These are phyloP conservation scores for Ogataea angusta DNA, from an alignment of 805 yeast genomes.

Conservation along the genomic window DNA sequence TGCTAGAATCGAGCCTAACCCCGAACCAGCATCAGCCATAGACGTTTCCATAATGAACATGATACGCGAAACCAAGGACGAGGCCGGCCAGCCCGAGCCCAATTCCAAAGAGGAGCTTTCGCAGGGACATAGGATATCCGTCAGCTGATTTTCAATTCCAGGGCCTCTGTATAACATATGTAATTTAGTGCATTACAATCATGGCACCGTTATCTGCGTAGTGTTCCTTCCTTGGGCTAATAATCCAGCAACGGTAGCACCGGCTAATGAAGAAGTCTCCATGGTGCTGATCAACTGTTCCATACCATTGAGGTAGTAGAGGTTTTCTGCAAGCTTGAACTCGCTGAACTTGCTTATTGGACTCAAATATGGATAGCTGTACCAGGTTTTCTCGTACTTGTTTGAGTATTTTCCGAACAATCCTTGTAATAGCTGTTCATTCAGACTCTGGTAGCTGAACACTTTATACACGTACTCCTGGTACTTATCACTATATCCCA, in stretches of 20 bases:
- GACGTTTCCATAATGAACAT: slow-evolving; percentile 4
- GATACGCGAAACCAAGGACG: slow-evolving; percentile 2
- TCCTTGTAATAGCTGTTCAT: slow-evolving; percentile 15
- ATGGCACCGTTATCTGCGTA: slow-evolving; percentile 22
- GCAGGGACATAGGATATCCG: slow-evolving; percentile 12
- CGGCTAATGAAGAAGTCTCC: slow-evolving; percentile 50
- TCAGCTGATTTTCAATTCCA: slow-evolving; percentile 1
- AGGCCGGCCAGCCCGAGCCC: not conserved
- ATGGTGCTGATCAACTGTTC: slow-evolving; percentile 48
- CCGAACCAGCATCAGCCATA: not conserved
- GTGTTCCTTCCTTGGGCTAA: slow-evolving; percentile 32
- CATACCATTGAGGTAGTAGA: slow-evolving; percentile 44
- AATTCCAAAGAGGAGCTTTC: slow-evolving; percentile 7
- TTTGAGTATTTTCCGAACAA: slow-evolving; percentile 27
- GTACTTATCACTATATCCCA: slow-evolving; percentile 26
- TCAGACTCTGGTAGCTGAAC: slow-evolving; percentile 31
- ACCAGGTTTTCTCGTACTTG: slow-evolving; percentile 38
- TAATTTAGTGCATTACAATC: slow-evolving; percentile 5
- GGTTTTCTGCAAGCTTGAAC: slow-evolving; percentile 14
- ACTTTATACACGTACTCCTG: slow-evolving; percentile 41
- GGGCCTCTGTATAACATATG: slow-evolving; percentile 1
- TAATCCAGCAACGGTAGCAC: slow-evolving; percentile 47
- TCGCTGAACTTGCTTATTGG: slow-evolving; percentile 30
- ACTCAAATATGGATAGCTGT: slow-evolving; percentile 40
- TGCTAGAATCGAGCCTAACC: not conserved